Percentiles rank a stretch among this genome's conserved stretches.
These are phyloP conservation scores for Fragaria ananassa DNA, from an alignment of 306 rosid genomes.

Conservation along the genomic window DNA sequence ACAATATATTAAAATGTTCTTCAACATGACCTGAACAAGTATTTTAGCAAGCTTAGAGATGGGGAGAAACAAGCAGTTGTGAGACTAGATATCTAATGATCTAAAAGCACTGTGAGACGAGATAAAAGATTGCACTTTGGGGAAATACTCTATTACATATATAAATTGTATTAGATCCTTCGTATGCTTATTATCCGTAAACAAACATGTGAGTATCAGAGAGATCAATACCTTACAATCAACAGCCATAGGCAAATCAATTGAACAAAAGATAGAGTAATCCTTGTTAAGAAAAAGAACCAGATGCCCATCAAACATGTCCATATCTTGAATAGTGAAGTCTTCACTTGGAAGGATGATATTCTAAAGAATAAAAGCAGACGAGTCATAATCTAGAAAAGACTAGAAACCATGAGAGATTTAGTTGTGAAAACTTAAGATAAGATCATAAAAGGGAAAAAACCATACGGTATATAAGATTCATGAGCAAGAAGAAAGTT, in stretches of 20 bases:
- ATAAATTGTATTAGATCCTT: neutral
- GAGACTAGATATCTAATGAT: slow-evolving; percentile 13
- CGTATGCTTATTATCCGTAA: neutral
- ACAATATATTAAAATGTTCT: neutral
- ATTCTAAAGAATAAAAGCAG: slow-evolving; percentile 44
- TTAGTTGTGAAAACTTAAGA: neutral
- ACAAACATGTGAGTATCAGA: neutral
- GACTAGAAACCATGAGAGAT: slow-evolving; percentile 2
- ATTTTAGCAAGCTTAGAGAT: slow-evolving; percentile 13
- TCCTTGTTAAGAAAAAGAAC: slow-evolving; percentile 75
- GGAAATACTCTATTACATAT: neutral
- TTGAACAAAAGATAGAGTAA: slow-evolving; percentile 61
- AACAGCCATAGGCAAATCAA: slow-evolving; percentile 54
- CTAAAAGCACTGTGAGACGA: neutral
- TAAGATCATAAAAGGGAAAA: neutral
- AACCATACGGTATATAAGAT: neutral
- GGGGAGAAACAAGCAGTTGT: neutral
- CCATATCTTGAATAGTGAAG: slow-evolving; percentile 71
- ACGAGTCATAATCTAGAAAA: slow-evolving; percentile 27
- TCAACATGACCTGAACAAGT: slow-evolving; percentile 16
- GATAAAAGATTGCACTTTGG: neutral
- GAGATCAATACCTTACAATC: slow-evolving; percentile 53
- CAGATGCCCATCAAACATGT: slow-evolving; percentile 71
- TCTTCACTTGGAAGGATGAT: slow-evolving; percentile 61
- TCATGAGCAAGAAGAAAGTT: slow-evolving; percentile 19